phyloP scores from a whole-genome alignment of 1,284 basidiomycete species.

The Fomitiporia mediterranea region DNA sequence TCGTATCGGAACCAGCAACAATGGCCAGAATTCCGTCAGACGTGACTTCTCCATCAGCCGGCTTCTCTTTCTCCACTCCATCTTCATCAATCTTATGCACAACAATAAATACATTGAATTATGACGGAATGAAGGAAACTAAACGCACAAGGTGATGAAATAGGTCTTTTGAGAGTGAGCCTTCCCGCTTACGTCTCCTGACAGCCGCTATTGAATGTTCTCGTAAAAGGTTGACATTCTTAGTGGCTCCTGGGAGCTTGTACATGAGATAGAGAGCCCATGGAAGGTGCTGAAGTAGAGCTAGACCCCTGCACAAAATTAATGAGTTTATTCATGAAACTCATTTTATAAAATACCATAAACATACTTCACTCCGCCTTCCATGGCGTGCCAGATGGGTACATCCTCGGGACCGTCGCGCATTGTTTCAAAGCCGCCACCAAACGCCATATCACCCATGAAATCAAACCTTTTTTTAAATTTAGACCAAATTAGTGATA shows the following conservation, averaged over 20 bases:
- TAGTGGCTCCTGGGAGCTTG: slow-evolving; percentile 5
- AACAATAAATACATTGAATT: neutral
- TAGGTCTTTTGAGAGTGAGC: slow-evolving; percentile 32
- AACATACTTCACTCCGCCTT: slow-evolving; percentile 19
- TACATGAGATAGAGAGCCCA: slow-evolving; percentile 3
- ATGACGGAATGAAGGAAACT: neutral
- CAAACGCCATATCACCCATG: slow-evolving; percentile 37
- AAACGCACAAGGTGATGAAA: slow-evolving; percentile 35
- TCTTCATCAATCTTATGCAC: slow-evolving; percentile 29
- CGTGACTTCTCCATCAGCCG: slow-evolving; percentile 26
- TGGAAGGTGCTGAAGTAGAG: slow-evolving; percentile 16
- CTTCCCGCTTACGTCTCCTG: slow-evolving; percentile 21
- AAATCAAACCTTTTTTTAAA: slow-evolving; percentile 32
- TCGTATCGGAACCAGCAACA: slow-evolving; percentile 35
- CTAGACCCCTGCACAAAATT: neutral
- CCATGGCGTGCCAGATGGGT: slow-evolving; percentile 21
- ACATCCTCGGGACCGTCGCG: slow-evolving; percentile 23
- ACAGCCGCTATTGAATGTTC: neutral
- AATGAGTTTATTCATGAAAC: neutral
- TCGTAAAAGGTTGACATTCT: slow-evolving; percentile 6
- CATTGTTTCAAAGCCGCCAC: slow-evolving; percentile 29
- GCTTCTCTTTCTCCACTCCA: slow-evolving; percentile 23
- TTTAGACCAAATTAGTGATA: neutral
- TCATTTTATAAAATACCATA: neutral
- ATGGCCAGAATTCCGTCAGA: slow-evolving; percentile 34